Evolutionary conservation across 1,139 yeast species (phyloP).

Genomic region (Keqinozyma sinolaborantium): DNA sequence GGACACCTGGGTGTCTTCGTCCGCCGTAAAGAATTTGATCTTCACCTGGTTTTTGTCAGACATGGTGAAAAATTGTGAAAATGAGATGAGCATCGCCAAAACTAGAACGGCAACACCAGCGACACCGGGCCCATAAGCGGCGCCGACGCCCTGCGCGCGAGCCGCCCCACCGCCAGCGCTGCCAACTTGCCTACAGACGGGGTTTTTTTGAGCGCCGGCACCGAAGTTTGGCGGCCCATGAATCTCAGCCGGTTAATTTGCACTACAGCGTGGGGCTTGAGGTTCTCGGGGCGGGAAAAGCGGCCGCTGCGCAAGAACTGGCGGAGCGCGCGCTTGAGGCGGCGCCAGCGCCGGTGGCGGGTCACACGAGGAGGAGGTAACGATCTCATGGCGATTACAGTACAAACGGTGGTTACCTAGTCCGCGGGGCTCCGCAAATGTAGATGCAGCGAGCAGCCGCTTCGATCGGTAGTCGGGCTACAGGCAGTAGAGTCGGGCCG

Average conservation of each 20-base stretch:
- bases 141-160: conserved; percentile 20
- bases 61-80: conserved; percentile 13
- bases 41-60: conserved; percentile 50
- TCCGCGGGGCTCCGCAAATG: too few species aligned
- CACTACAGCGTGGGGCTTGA: conserved; percentile 19
- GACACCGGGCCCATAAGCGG: conserved; percentile 17
- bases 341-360: conserved; percentile 32
- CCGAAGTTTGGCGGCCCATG: conserved; percentile 12
- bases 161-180: conserved; percentile 19
- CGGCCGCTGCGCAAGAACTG: conserved; percentile 25
- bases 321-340: conserved; percentile 29
- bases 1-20: conserved; percentile 75
- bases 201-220: conserved; percentile 15
- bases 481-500: too few species aligned
- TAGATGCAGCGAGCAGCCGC: too few species aligned
- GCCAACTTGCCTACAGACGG: conserved; percentile 22
- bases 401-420: too few species aligned
- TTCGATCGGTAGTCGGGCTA: too few species aligned
- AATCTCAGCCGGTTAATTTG: conserved; percentile 23
- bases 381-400: conserved; percentile 30
- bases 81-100: conserved; percentile 4
- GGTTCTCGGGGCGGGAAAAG: conserved; percentile 28
- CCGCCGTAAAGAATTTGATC: conserved; percentile 82
- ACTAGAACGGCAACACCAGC: conserved; percentile 11
- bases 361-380: conserved; percentile 45